A percentile compares a stretch with the other conserved stretches of the same genome.
Conservation (phyloP, 768 basidiomycete genomes). For the Sarcodon sp. region DNA sequence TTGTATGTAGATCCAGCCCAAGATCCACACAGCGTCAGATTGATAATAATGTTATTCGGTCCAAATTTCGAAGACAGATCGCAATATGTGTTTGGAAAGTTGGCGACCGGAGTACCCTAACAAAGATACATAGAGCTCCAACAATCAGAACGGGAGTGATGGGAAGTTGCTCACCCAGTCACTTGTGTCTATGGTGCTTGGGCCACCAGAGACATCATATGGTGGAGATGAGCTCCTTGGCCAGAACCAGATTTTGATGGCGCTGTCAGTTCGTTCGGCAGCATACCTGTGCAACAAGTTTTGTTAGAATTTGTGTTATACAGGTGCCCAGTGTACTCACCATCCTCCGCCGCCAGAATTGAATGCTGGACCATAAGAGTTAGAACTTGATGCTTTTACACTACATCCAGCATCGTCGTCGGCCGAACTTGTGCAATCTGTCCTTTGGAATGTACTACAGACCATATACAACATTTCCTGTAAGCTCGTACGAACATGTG, state of each 20-base stretch:
- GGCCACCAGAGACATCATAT: conserved; percentile 29
- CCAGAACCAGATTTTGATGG: conserved; percentile 69
- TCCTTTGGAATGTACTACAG: conserved; percentile 18
- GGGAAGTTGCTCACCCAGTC: conserved; percentile 30
- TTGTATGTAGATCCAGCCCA: conserved; percentile 40
- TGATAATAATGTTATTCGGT: conserved; percentile 52
- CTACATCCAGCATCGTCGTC: conserved; percentile 46
- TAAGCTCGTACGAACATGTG: background rate
- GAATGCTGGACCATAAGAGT: conserved; percentile 45
- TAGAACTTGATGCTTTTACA: conserved; percentile 22
- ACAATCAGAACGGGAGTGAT: background rate
- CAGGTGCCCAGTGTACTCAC: conserved; percentile 6
- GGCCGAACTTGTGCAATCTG: conserved; percentile 35
- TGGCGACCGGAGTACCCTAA: conserved; percentile 46
- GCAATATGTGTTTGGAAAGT: conserved; percentile 49
- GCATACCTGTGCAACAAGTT: conserved; percentile 20
- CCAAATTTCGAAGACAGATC: conserved; percentile 41
- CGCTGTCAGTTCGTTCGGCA: conserved; percentile 40
- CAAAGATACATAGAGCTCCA: background rate
- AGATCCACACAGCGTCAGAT: conserved; percentile 57
- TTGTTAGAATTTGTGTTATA: too few species aligned
- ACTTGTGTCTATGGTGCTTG: conserved; percentile 28
- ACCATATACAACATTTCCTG: background rate
- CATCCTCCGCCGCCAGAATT: conserved; percentile 51
- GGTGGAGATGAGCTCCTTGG: conserved; percentile 33